phyloP scores from a whole-genome alignment of 345 rosid genomes.

The Boechera retrofracta region DNA sequence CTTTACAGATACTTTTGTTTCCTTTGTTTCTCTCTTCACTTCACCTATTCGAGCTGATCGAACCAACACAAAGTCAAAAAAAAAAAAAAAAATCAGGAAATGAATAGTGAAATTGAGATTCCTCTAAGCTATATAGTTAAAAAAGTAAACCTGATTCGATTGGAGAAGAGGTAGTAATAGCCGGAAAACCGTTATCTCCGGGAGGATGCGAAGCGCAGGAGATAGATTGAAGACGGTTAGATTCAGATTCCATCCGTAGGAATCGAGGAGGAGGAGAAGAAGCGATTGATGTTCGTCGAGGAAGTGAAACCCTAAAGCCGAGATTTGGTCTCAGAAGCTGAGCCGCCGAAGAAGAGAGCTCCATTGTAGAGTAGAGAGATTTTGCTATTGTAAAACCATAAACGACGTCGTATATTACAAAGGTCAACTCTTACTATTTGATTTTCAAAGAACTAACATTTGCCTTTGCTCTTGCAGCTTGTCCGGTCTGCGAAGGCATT shows the following conservation, averaged over 20 bases:
- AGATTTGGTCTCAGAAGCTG: conserved; percentile 21
- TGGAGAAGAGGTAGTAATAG: conserved; percentile 2
- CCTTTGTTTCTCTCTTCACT: conserved; percentile 82
- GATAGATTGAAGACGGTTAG: conserved; percentile 25
- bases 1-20: conserved; percentile 78
- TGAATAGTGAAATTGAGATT: not conserved
- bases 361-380: conserved; percentile 11
- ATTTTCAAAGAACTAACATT: accelerated
- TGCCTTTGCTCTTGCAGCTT: too few relatives aligned
- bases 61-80: not conserved
- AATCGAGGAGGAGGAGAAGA: conserved; percentile 23
- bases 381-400: not conserved
- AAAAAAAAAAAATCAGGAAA: not conserved
- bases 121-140: not conserved
- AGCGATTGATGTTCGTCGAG: not conserved
- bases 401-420: not conserved
- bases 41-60: conserved; percentile 65
- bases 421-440: too few relatives aligned
- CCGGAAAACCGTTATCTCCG: conserved; percentile 31
- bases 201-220: conserved; percentile 27
- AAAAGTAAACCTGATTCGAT: conserved; percentile 24
- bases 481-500: not conserved
- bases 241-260: conserved; percentile 22
- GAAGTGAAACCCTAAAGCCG: not conserved
- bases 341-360: conserved; percentile 32